Evolutionary conservation across 1,284 basidiomycete species (phyloP).

Genomic region (Leccinum proliferum): DNA sequence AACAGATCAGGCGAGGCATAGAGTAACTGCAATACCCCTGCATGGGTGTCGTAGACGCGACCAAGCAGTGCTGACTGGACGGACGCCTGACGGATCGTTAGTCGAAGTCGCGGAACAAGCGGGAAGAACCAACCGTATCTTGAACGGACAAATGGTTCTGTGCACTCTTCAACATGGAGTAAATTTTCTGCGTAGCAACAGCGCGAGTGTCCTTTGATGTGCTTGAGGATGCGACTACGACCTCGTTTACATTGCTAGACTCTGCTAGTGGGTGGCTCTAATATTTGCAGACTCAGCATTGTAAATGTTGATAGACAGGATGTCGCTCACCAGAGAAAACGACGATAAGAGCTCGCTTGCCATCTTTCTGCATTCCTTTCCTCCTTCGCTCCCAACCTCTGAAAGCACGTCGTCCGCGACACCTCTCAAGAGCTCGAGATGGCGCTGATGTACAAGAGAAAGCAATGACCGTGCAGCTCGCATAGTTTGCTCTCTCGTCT

Average conservation of each 20-base stretch:
- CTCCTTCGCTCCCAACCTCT: constrained; percentile 29
- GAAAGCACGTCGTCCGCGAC: constrained; percentile 34
- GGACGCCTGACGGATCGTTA: constrained; percentile 35
- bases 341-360: constrained; percentile 50
- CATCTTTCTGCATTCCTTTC: constrained; percentile 34
- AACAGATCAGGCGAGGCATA: constrained; percentile 50
- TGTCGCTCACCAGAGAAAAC: constrained; percentile 44
- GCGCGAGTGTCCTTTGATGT: constrained; percentile 45
- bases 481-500: constrained; percentile 11
- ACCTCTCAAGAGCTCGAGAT: constrained; percentile 43
- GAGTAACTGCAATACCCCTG: constrained; percentile 57
- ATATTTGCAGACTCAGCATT: not conserved
- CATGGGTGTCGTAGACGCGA: constrained; percentile 61
- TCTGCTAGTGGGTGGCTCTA: constrained; percentile 29
- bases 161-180: constrained; percentile 30
- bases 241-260: constrained; percentile 32
- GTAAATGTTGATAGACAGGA: not conserved
- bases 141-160: constrained; percentile 21
- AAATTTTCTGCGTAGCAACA: constrained; percentile 46
- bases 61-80: constrained; percentile 50
- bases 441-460: constrained; percentile 45
- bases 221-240: constrained; percentile 51
- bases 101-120: not conserved
- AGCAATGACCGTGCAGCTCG: constrained; percentile 31
- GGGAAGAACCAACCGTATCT: constrained; percentile 28